A percentile compares a stretch with the other conserved stretches of the same genome.
phyloP scores from a whole-genome alignment of 164 flowering plant genomes.

The Dillenia turbinata region DNA sequence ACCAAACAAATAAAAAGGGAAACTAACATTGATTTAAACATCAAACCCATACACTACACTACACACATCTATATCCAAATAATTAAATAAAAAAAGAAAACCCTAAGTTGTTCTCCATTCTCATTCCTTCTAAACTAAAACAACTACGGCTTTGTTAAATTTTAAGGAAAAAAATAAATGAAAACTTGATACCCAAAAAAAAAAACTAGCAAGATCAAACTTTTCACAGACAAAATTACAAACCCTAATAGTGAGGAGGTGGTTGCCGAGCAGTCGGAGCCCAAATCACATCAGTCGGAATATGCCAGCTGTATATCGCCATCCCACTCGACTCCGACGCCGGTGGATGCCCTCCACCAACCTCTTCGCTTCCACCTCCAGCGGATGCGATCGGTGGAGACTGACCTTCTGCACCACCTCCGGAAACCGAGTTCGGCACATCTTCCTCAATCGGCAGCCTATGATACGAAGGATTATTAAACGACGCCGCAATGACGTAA shows the following conservation, averaged over 20 bases:
- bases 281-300: conserved; percentile 64
- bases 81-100: too few relatives aligned
- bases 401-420: conserved; percentile 9
- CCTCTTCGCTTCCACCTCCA: conserved; percentile 8
- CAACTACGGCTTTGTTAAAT: too few relatives aligned
- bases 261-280: not conserved
- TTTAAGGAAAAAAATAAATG: too few relatives aligned
- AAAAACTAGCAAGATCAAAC: too few relatives aligned
- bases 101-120: too few relatives aligned
- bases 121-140: too few relatives aligned
- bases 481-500: conserved; percentile 47
- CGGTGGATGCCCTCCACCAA: conserved; percentile 23
- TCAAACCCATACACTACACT: too few relatives aligned
- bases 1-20: too few relatives aligned
- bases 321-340: conserved; percentile 32
- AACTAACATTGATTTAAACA: too few relatives aligned
- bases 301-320: conserved; percentile 44
- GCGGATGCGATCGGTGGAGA: conserved; percentile 16
- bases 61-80: too few relatives aligned
- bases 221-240: not conserved
- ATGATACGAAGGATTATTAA: conserved; percentile 40
- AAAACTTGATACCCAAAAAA: too few relatives aligned
- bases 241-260: not conserved
- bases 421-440: not conserved
- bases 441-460: conserved; percentile 36